Evolutionary conservation across 352 stramenopile species (phyloP), one percentile per base, ranked within the genome.

Genomic region (Blastocystis hominis): DNA sequence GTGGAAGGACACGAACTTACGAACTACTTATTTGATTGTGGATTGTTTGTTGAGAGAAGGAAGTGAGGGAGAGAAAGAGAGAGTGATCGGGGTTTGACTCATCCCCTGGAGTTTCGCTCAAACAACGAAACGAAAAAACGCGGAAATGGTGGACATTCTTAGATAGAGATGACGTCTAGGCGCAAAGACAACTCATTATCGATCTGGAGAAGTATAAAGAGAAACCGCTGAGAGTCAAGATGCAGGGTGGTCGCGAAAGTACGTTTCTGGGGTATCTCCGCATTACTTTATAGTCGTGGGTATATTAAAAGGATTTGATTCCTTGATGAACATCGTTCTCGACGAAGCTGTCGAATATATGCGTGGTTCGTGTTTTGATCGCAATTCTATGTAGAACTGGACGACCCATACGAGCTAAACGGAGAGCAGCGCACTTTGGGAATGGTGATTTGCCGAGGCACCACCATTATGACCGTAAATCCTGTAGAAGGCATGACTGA

Each of bases 261-360:
- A 59, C 50, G 1, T 59, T 20, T 59, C n/a, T 59, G 2, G 13
- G 50, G n/a, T 2, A 20, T 13, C n/a, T 59, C n/a, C 50, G 13
- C 10, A 20, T 20, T 59, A 59, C 13, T 20, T 20, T 17, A 80
- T 86, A 90, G 91, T 97, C 17, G 91, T 93, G 78, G 95, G 95
- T 78, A 92, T 93, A 59, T 91, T 98, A 55, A 96, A 96, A 89
- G 95, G 95, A 78, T 98, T 97, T 91, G 95, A 98, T 90, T 93
- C 97, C 89, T 91, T 98, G 47, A 94, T 98, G 53, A 98, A 98
- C 92, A 92, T 98, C 55, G 95, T 98, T 62, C 92, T 98, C 69
- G 95, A 98, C 88, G 94, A 98, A 89, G 95, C 94, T 89, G 91
- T 97, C 78, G 95, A 98, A 91, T 97, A 94, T 89, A 63, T 98